phyloP scores from a whole-genome alignment of 73 alveolate genomes.

The Paramecium primaurelia region DNA sequence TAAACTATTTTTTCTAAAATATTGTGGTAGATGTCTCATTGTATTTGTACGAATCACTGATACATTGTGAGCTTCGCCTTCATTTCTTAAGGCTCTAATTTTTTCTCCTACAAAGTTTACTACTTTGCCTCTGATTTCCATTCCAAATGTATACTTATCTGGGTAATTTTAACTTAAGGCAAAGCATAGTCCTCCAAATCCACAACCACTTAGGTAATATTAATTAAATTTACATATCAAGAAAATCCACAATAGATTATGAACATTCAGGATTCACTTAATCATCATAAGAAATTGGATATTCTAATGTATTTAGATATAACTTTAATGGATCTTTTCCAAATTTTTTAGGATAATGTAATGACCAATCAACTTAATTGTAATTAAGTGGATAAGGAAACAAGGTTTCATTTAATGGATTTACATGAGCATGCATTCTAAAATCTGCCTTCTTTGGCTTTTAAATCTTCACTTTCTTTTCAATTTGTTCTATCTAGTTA shows the following conservation, averaged over 20 bases:
- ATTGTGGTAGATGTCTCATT: conserved; percentile 84
- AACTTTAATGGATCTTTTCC: conserved; percentile 72
- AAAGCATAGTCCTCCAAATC: conserved; percentile 96
- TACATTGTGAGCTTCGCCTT: conserved; percentile 73
- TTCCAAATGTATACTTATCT: conserved; percentile 81
- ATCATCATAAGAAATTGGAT: conserved; percentile 42
- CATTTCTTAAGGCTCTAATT: conserved; percentile 88
- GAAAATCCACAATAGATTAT: conserved; percentile 44
- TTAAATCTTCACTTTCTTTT: conserved; percentile 21
- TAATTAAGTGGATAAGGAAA: conserved; percentile 92
- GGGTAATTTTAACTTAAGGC: conserved; percentile 83
- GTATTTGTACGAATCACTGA: conserved; percentile 93
- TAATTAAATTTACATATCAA: conserved; percentile 60
- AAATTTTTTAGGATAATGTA: conserved; percentile 85
- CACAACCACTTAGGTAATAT: conserved; percentile 94
- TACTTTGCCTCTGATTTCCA: conserved; percentile 97
- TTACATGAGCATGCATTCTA: conserved; percentile 97
- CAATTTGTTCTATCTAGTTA: not conserved
- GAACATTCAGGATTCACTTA: not conserved
- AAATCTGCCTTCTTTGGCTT: conserved; percentile 96
- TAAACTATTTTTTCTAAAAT: conserved; percentile 78
- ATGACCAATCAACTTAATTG: conserved; percentile 88
- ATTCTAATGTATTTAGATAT: conserved; percentile 43
- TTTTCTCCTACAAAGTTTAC: conserved; percentile 95
- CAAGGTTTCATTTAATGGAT: conserved; percentile 87